Evolutionary conservation across 2,329 filamentous ascomycete genomes (phyloP).

Genomic region (Diaporthe longicolla): DNA sequence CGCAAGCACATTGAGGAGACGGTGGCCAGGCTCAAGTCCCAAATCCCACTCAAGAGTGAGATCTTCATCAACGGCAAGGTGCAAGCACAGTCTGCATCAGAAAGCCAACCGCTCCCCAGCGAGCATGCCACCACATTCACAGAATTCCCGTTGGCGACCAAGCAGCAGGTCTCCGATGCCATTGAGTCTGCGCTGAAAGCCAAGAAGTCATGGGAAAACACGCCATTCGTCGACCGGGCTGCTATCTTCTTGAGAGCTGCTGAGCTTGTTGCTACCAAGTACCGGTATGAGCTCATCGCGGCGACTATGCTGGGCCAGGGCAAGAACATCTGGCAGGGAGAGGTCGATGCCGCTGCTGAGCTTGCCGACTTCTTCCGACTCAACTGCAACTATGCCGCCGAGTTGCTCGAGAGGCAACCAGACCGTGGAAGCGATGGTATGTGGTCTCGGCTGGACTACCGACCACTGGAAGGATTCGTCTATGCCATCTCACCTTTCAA

Average conservation of each 20-base stretch:
- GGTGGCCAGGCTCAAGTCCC: constrained; percentile 49
- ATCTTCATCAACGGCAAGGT: constrained; percentile 51
- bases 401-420: constrained; percentile 90
- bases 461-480: constrained; percentile 93
- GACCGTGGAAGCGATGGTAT: constrained; percentile 85
- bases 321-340: constrained; percentile 98
- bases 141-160: constrained; percentile 52
- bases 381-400: constrained; percentile 93
- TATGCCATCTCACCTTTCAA: constrained; percentile 97
- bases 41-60: constrained; percentile 51
- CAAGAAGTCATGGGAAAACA: constrained; percentile 85
- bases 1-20: constrained; percentile 50
- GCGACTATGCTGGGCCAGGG: constrained; percentile 96
- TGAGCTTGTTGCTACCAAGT: constrained; percentile 90
- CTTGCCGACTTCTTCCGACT: constrained; percentile 93
- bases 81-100: constrained; percentile 47
- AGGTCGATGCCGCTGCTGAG: constrained; percentile 97
- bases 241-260: constrained; percentile 97
- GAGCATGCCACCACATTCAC: constrained; percentile 54
- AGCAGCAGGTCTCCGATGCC: constrained; percentile 80
- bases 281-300: constrained; percentile 96
- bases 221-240: constrained; percentile 91
- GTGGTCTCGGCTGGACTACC: constrained; percentile 93
- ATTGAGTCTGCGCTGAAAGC: constrained; percentile 88
- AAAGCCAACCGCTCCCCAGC: constrained; percentile 53